Base-by-base conservation (phyloP, 768 basidiomycete species). In the Serendipita indica region DNA sequence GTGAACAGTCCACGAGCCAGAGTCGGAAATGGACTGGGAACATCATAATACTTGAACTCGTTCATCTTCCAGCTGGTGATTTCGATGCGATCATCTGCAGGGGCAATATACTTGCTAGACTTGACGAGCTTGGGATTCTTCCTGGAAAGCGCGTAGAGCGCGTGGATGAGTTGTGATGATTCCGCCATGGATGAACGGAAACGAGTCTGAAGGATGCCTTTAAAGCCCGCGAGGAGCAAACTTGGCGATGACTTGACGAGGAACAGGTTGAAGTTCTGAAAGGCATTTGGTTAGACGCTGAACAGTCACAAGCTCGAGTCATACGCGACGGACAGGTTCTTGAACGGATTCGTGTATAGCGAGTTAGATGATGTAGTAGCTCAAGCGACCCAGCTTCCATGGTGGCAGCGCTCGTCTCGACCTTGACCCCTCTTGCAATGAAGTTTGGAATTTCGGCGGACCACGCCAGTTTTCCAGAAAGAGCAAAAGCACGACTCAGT, bases 41-140 rank as follows among this genome's bases (percentile, higher is more conserved):
- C 75, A 52, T 86, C 81, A 61, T 89, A 86, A 71, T 94, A 97
- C 68, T 90, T 90, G 75, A 83, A 89, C 69, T 98, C 96, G 70
- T 89, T 87, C 90, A 98, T 91, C 74, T 91, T 94, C 94, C 94
- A 97, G 71, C 87, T 90, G 2, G 80, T 76, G 30, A 97, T 72
- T 2, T 68, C 65, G 64, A 82, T 74, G 1, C 68, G 63, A 1
- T 79, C 74, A 60, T 79, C 78, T 1, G 78, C 78, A 0, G 85
- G 81, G 0, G 78, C 81, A 1, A 68, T 39, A 65, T 86, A 83
- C 1, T 69, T 64, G 0, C 77, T 74, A 2, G 80, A 80, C 46
- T 75, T 77, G 58, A 89, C 77, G 54, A 90, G 80, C 67, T 83
- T 86, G 2, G 80, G 77, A 0, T 74, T 74, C 56, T 74, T 76